Evolutionary conservation across 768 basidiomycete genomes (phyloP).

Genomic region (Leccinum boreale): DNA sequence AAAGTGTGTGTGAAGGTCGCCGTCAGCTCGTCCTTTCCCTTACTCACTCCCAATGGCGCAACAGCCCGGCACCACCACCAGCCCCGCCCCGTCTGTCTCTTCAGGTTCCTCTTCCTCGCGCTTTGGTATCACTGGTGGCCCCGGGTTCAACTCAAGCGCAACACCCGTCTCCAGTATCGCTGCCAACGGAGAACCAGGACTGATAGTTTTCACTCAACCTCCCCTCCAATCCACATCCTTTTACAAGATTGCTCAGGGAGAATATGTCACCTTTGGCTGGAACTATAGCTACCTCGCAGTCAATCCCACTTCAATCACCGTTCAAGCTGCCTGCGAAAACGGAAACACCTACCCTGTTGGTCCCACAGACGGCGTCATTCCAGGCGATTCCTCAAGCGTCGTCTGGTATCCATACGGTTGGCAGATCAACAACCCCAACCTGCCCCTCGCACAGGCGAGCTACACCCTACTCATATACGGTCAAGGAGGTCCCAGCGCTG

Average conservation of each 20-base stretch:
- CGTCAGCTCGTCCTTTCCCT: constrained; percentile 4
- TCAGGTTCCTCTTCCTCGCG: not conserved
- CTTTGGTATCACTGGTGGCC: constrained; percentile 27
- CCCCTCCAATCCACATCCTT: constrained; percentile 57
- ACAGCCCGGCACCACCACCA: constrained; percentile 10
- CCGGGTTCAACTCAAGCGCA: constrained; percentile 25
- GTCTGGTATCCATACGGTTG: constrained; percentile 63
- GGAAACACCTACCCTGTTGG: constrained; percentile 69
- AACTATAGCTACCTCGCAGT: constrained; percentile 58
- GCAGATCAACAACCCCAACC: constrained; percentile 43
- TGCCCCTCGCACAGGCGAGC: constrained; percentile 57
- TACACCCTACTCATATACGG: constrained; percentile 62
- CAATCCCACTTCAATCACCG: constrained; percentile 52
- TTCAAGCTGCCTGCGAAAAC: constrained; percentile 64
- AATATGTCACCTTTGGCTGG: constrained; percentile 71
- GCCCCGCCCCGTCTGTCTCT: constrained; percentile 3
- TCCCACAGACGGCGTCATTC: constrained; percentile 49
- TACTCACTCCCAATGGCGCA: constrained; percentile 16
- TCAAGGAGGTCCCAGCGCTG: constrained; percentile 49
- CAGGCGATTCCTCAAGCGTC: constrained; percentile 48
- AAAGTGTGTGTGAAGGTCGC: constrained; percentile 9
- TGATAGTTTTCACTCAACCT: constrained; percentile 54
- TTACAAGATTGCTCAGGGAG: constrained; percentile 59
- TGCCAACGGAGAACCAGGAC: constrained; percentile 39
- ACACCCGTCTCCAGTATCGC: constrained; percentile 24